Evolutionary conservation across 1,139 yeast species (phyloP).

Genomic region (Kodamaea alishanica): DNA sequence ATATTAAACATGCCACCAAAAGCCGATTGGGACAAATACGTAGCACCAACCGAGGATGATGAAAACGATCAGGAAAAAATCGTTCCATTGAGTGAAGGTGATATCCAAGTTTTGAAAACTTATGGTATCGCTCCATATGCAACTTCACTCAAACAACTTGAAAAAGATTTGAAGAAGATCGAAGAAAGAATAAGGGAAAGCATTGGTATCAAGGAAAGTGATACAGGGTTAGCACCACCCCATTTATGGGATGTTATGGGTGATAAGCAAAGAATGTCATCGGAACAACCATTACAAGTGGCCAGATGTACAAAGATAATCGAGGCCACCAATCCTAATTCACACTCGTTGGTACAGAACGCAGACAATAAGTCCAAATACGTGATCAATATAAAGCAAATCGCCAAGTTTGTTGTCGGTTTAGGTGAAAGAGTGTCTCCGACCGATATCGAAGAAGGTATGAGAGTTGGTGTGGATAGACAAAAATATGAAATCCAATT

Average conservation of each 20-base stretch:
- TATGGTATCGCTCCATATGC: slow-evolving; percentile 98
- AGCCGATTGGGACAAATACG: slow-evolving; percentile 96
- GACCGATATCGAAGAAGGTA: slow-evolving; percentile 98
- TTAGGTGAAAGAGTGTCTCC: slow-evolving; percentile 96
- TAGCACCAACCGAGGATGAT: slow-evolving; percentile 74
- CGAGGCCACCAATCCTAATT: slow-evolving; percentile 47
- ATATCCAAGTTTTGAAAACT: slow-evolving; percentile 92
- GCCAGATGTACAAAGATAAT: slow-evolving; percentile 98
- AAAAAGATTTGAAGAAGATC: slow-evolving; percentile 76
- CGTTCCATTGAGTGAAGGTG: slow-evolving; percentile 89
- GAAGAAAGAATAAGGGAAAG: slow-evolving; percentile 89
- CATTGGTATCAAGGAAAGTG: slow-evolving; percentile 90
- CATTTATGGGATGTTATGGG: slow-evolving; percentile 97
- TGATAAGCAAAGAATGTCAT: slow-evolving; percentile 87
- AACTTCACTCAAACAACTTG: slow-evolving; percentile 70
- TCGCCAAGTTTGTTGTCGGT: slow-evolving; percentile 96
- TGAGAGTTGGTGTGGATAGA: slow-evolving; percentile 98
- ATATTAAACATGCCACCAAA: slow-evolving; percentile 63
- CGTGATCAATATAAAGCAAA: slow-evolving; percentile 94
- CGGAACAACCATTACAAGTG: slow-evolving; percentile 95
- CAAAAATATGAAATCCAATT: slow-evolving; percentile 94
- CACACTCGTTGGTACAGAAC: slow-evolving; percentile 41
- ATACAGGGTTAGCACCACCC: slow-evolving; percentile 93
- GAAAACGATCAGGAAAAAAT: slow-evolving; percentile 65
- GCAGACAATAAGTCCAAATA: slow-evolving; percentile 87